Evolutionary conservation across 306 rosid genomes (phyloP), one percentile per base, ranked within the genome.

Genomic region (Clitoria ternatea): DNA sequence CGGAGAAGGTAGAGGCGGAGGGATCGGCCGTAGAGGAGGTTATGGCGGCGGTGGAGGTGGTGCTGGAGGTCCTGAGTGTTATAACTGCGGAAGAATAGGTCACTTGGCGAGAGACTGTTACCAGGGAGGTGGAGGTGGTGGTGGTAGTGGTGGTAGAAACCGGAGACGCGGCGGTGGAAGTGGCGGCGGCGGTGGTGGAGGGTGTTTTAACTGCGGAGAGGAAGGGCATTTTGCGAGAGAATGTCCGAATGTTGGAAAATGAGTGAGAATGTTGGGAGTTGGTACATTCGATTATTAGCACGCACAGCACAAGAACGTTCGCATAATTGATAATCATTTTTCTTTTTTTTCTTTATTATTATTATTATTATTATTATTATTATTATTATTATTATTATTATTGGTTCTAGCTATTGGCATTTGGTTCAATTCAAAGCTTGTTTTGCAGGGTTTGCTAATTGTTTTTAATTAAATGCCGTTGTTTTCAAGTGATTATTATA

Each of bases 201-300:
- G 71, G 39, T 86, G 96, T 70, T 91, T 52, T 69, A 81, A 83
- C 47, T 91, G 97, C 49, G 92, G 96, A 2, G 96, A 83, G 77
- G 88, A 82, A 80, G 97, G 97, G 55, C 97, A 91, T 85, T 86
- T 85, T 78, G 92, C 90, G 14, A 83, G 97, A 77, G 96, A 91
- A 18, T 86, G 96, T 60, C 84, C 70, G 23, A 76, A 67, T 47
- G 76, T 29, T 36, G 83, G 76, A 64, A 73, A 81, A 17, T 84
- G 87, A 88, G 43, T 23, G 71, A 22, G 61, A 33, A 55, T 24
- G 14, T 61, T 50, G 2, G 2, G 33, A n/a, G n/a, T n/a, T n/a
- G n/a, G n/a, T n/a, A n/a, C n/a, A n/a, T n/a, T n/a, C n/a, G n/a
- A n/a, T n/a, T n/a, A n/a, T n/a, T n/a, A n/a, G n/a, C n/a, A n/a